Percentiles rank a stretch among this genome's conserved stretches.
phyloP scores from a whole-genome alignment of 140 eudicot genomes.

The Oenanthe javanica region DNA sequence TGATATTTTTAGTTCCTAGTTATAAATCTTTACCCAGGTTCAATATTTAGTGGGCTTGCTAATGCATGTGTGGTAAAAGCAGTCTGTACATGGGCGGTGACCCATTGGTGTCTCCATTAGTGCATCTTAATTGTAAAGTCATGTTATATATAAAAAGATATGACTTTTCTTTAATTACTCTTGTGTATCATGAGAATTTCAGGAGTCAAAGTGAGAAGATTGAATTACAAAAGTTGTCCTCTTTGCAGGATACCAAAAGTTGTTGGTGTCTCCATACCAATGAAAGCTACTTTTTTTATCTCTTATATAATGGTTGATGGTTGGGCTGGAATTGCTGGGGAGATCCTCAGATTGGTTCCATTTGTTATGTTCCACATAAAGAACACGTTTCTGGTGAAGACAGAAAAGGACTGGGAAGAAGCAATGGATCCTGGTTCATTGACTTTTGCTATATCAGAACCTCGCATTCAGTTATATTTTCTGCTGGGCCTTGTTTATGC shows the following conservation, averaged over 20 bases:
- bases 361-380: constrained; percentile 65
- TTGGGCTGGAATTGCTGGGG: constrained; percentile 98
- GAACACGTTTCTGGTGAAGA: constrained; percentile 80
- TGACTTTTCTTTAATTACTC: background rate
- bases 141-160: background rate
- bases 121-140: background rate
- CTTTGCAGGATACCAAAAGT: constrained; percentile 74
- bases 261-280: constrained; percentile 89
- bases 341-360: constrained; percentile 79
- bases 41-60: background rate
- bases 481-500: constrained; percentile 80
- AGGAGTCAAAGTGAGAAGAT: background rate
- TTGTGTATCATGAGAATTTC: background rate
- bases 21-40: background rate
- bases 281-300: constrained; percentile 96
- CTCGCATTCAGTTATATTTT: constrained; percentile 85
- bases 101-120: background rate
- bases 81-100: background rate
- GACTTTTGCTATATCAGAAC: constrained; percentile 59
- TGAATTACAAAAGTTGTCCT: background rate
- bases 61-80: background rate
- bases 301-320: constrained; percentile 92
- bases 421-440: constrained; percentile 93
- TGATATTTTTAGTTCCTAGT: background rate
- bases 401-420: constrained; percentile 79